A percentile compares a stretch with the other conserved stretches of the same genome.
Evolutionary conservation across 441 rosid species (phyloP).

Genomic region (Adansonia grandidieri): DNA sequence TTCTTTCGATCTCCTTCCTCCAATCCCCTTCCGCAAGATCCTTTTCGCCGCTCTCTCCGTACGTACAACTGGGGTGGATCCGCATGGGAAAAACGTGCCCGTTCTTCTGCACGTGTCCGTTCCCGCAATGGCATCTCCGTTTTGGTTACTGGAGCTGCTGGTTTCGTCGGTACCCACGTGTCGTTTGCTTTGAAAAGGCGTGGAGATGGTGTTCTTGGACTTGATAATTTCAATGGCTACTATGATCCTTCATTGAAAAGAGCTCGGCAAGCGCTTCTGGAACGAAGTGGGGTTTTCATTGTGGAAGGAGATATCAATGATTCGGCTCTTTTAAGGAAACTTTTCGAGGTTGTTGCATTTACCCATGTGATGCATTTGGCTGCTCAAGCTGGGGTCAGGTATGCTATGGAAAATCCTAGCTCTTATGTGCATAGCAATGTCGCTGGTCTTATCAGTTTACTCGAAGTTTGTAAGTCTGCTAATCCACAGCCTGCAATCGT

Average conservation of each 20-base stretch:
- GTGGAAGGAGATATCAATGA: conserved; percentile 96
- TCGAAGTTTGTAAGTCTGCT: conserved; percentile 82
- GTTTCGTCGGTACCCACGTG: conserved; percentile 93
- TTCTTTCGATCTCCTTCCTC: conserved; percentile 80
- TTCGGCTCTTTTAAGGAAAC: conserved; percentile 62
- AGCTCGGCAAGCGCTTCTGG: conserved; percentile 81
- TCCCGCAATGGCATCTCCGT: conserved; percentile 69
- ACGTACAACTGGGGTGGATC: conserved; percentile 76
- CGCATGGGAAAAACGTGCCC: conserved; percentile 76
- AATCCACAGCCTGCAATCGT: conserved; percentile 91
- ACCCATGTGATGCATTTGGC: conserved; percentile 97
- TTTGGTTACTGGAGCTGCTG: conserved; percentile 92
- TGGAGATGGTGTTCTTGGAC: conserved; percentile 90
- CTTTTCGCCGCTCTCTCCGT: conserved; percentile 76
- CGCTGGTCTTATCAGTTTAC: conserved; percentile 83
- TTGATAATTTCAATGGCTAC: conserved; percentile 88
- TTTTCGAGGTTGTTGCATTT: conserved; percentile 75
- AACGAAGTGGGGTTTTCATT: conserved; percentile 67
- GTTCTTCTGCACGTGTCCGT: conserved; percentile 67
- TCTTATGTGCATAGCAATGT: conserved; percentile 93
- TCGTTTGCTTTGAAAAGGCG: conserved; percentile 82
- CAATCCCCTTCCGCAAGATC: conserved; percentile 54
- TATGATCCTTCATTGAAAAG: conserved; percentile 83
- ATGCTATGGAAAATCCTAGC: conserved; percentile 91
- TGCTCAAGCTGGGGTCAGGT: conserved; percentile 97